Evolutionary conservation across 441 rosid species (phyloP).

Genomic region (Pelargonium fulgidum): DNA sequence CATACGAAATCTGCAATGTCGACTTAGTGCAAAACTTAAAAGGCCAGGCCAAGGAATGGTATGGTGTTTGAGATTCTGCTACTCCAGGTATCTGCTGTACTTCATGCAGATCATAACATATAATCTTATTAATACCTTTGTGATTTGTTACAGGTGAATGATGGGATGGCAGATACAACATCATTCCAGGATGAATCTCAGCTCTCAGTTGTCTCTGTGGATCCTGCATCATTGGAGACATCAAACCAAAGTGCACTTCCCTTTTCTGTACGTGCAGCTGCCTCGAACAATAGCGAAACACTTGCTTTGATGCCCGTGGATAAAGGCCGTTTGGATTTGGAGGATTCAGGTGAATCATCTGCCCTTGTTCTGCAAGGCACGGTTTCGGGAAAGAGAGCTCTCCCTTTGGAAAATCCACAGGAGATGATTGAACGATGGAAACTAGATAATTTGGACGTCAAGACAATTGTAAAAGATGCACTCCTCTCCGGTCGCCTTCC

Average conservation of each 20-base stretch:
- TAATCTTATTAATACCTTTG: conserved; percentile 22
- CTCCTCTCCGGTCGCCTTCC: conserved; percentile 92
- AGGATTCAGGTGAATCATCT: conserved; percentile 45
- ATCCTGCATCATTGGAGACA: conserved; percentile 38
- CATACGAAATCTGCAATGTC: conserved; percentile 71
- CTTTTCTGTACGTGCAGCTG: conserved; percentile 24
- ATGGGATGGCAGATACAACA: conserved; percentile 37
- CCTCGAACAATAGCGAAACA: conserved; percentile 32
- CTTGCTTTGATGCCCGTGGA: conserved; percentile 50
- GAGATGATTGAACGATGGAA: conserved; percentile 99
- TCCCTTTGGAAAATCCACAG: conserved; percentile 83
- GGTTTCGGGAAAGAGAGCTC: conserved; percentile 41
- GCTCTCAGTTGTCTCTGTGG: conserved; percentile 39
- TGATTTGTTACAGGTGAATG: conserved; percentile 46
- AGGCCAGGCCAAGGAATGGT: conserved; percentile 68
- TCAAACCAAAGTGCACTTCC: conserved; percentile 32
- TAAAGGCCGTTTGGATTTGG: conserved; percentile 31
- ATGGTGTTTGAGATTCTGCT: conserved; percentile 30
- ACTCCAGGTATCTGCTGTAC: not conserved
- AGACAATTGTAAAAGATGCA: conserved; percentile 93
- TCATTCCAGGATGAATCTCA: conserved; percentile 49
- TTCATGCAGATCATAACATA: conserved; percentile 19
- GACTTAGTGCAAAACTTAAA: conserved; percentile 56
- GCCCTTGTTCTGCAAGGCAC: conserved; percentile 46
- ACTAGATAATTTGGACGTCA: conserved; percentile 69